Evolutionary conservation across 495 filamentous ascomycete species (phyloP), one percentile per base, ranked within the genome.

Genomic region (Penicillium robsamsonii): DNA sequence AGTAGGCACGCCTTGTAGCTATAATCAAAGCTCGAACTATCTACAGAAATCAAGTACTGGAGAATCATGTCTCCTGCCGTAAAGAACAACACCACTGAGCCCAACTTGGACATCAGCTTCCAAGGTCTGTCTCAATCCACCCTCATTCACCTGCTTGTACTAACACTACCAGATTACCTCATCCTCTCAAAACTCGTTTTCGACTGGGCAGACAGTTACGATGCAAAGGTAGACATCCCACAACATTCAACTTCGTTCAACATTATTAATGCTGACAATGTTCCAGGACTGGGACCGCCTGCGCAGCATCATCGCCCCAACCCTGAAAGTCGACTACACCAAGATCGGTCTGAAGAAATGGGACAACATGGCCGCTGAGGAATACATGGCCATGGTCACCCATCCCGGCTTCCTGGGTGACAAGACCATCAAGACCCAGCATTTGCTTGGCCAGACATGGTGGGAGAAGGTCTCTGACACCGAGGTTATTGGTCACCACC

Each of bases 131-230:
- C 3, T 27, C 6, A n/a, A 50, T 20, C 13, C 20, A 8, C 15
- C 6, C 35, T 7, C 22, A 15, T 35, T 31, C 12, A 25, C 3
- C 35, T 20, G 22, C 22, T n/a, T 20, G 57, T 41, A 58, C 48
- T 40, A 38, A 57, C 25, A 25, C 3, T n/a, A 31, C 29, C 15
- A 69, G 66, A 69, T 43, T 69, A 62, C 20, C 46, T 69, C 35
- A 41, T 64, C 25, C 56, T 69, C 13, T 66, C 66, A 3, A 69
- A 64, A 48, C 50, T 69, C 2, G 64, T 67, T 2, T 88, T 88
- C 69, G 86, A 91, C 58, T 92, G 89, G 89, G 88, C 85, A 0
- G 89, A 92, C 63, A 88, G 86, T 78, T 92, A 92, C 69, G 89
- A 92, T 73, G 80, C 78, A 63, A 92, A 85, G 61, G 69, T 70